A percentile compares a stretch with the other conserved stretches of the same genome.
Evolutionary conservation across 2,329 filamentous ascomycete genomes (phyloP).

Genomic region (Helminthosporium solani): DNA sequence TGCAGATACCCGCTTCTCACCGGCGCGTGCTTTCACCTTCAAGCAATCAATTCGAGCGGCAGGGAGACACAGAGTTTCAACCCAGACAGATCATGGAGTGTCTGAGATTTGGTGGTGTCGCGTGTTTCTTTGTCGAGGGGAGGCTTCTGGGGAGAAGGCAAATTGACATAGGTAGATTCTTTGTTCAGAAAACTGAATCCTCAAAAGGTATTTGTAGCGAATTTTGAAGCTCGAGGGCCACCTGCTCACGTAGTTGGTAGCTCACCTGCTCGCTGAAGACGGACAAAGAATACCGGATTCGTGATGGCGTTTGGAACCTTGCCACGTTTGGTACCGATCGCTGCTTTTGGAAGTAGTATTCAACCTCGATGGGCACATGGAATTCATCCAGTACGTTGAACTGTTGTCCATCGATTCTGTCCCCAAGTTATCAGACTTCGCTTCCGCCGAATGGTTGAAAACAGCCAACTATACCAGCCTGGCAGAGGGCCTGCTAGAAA

Average conservation of each 20-base stretch:
- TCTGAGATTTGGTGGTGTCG: constrained; percentile 36
- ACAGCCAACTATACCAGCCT: constrained; percentile 29
- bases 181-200: constrained; percentile 37
- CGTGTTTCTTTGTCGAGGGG: constrained; percentile 36
- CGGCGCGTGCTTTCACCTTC: constrained; percentile 22
- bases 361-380: constrained; percentile 19
- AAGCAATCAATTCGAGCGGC: constrained; percentile 31
- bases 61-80: constrained; percentile 17
- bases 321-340: constrained; percentile 31
- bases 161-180: constrained; percentile 38
- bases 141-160: constrained; percentile 32
- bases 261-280: constrained; percentile 38
- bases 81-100: constrained; percentile 33
- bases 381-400: constrained; percentile 21
- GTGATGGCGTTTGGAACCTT: constrained; percentile 35
- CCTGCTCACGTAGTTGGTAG: constrained; percentile 39
- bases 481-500: constrained; percentile 20
- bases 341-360: constrained; percentile 37
- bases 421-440: constrained; percentile 27
- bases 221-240: constrained; percentile 31
- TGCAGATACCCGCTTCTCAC: constrained; percentile 37
- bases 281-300: constrained; percentile 45
- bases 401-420: constrained; percentile 23
- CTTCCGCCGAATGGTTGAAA: constrained; percentile 31
- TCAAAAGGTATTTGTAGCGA: constrained; percentile 44